Percentiles rank a stretch among this genome's conserved stretches.
These are phyloP conservation scores for Candida sp. DNA, from an alignment of 1,139 yeast genomes.

Conservation along the genomic window DNA sequence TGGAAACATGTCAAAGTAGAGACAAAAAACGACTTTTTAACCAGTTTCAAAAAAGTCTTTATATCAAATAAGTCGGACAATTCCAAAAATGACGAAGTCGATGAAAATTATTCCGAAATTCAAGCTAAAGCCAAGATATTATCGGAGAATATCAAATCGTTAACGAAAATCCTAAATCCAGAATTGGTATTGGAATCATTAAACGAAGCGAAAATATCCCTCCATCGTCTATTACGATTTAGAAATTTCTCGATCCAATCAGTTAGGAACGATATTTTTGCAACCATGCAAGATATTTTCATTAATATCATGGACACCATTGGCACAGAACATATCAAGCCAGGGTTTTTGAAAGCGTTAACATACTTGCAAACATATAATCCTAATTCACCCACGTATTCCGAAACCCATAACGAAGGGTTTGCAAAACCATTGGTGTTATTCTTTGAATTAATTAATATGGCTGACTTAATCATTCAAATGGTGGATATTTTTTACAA, in stretches of 20 bases:
- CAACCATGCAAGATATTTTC: constrained; percentile 56
- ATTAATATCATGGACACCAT: constrained; percentile 60
- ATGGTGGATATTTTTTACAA: constrained; percentile 90
- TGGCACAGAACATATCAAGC: constrained; percentile 70
- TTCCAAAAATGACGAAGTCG: constrained; percentile 7
- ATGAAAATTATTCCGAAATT: constrained; percentile 31
- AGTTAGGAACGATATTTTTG: constrained; percentile 25
- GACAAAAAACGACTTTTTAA: constrained; percentile 43
- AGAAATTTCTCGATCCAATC: constrained; percentile 31
- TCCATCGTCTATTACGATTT: constrained; percentile 31
- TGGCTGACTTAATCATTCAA: constrained; percentile 90
- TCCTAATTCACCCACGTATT: constrained; percentile 35
- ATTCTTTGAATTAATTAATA: constrained; percentile 86
- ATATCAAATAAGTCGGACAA: constrained; percentile 31
- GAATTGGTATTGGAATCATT: constrained; percentile 36
- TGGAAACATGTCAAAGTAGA: constrained; percentile 39
- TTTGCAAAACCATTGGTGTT: constrained; percentile 80
- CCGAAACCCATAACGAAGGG: constrained; percentile 10
- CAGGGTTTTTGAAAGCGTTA: constrained; percentile 83
- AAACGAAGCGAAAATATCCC: constrained; percentile 35
- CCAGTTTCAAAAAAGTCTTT: constrained; percentile 62
- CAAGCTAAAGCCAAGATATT: constrained; percentile 44
- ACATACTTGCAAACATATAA: constrained; percentile 66
- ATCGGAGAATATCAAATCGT: constrained; percentile 40
- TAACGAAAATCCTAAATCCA: constrained; percentile 38